Conservation (phyloP, 179 eudicot genomes). For the Corrigiola litoralis region DNA sequence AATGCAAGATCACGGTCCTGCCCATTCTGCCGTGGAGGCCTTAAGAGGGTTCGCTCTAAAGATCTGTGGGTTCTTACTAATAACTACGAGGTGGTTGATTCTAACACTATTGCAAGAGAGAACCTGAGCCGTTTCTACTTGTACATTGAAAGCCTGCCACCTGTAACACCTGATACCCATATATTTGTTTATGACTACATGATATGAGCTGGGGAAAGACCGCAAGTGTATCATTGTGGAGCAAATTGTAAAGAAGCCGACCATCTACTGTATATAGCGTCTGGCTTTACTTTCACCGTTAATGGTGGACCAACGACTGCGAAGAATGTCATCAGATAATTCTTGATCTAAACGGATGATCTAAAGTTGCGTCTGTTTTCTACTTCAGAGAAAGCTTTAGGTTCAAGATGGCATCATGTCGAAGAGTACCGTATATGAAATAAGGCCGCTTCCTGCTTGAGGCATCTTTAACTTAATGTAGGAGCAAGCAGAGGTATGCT, state of each 20-base stretch:
- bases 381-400: slow-evolving; percentile 10
- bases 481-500: slow-evolving; percentile 24
- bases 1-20: slow-evolving; percentile 70
- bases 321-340: neutral
- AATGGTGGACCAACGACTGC: slow-evolving; percentile 10
- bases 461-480: slow-evolving; percentile 25
- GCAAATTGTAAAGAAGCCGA: slow-evolving; percentile 9
- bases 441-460: slow-evolving; percentile 15
- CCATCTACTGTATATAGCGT: slow-evolving; percentile 25
- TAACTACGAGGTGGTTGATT: slow-evolving; percentile 48
- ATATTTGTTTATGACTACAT: slow-evolving; percentile 62
- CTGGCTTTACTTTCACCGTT: neutral
- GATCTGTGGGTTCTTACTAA: slow-evolving; percentile 82
- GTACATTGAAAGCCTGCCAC: slow-evolving; percentile 64
- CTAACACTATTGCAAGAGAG: slow-evolving; percentile 54
- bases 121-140: slow-evolving; percentile 57
- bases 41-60: slow-evolving; percentile 58
- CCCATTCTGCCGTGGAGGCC: slow-evolving; percentile 84
- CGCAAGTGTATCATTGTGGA: neutral
- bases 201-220: slow-evolving; percentile 28
- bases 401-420: slow-evolving; percentile 4
- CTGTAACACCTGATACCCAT: slow-evolving; percentile 40
- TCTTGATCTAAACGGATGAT: neutral
- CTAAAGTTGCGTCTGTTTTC: neutral
- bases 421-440: slow-evolving; percentile 11